Conservation (phyloP, 1,139 yeast species). For the Debaryomyces singareniensis region DNA sequence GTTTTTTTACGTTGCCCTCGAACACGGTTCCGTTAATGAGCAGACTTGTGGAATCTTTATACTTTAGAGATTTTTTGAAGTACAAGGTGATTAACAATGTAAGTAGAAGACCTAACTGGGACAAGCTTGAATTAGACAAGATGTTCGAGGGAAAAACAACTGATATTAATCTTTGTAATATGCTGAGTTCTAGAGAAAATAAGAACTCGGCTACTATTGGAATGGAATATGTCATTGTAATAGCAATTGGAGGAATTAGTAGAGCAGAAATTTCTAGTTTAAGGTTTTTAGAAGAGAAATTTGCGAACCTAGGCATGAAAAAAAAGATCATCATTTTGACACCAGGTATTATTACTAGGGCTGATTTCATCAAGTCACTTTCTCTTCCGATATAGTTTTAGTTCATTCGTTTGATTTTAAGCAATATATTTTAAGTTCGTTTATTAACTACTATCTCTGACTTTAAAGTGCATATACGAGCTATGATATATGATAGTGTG, state of each 20-base stretch:
- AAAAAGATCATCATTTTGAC: slow-evolving; percentile 49
- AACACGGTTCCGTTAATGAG: slow-evolving; percentile 44
- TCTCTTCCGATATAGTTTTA: too few species aligned
- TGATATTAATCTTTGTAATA: slow-evolving; percentile 30
- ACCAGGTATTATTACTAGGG: slow-evolving; percentile 49
- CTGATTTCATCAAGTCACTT: slow-evolving; percentile 21
- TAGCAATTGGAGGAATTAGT: slow-evolving; percentile 72
- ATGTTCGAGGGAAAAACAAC: slow-evolving; percentile 34
- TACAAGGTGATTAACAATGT: slow-evolving; percentile 38
- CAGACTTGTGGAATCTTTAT: slow-evolving; percentile 47
- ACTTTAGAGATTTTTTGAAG: slow-evolving; percentile 37
- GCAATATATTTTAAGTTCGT: too few species aligned
- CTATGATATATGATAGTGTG: too few species aligned
- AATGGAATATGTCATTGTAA: slow-evolving; percentile 42
- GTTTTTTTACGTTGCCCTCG: slow-evolving; percentile 49
- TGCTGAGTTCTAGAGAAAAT: slow-evolving; percentile 11
- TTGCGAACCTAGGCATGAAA: slow-evolving; percentile 21
- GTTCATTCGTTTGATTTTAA: too few species aligned
- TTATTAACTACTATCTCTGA: too few species aligned
- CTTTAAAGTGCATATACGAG: too few species aligned
- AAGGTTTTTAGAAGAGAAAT: slow-evolving; percentile 43
- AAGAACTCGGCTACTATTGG: slow-evolving; percentile 3
- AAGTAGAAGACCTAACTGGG: slow-evolving; percentile 41
- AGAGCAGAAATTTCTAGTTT: slow-evolving; percentile 69
- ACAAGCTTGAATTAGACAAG: slow-evolving; percentile 28